Conservation (phyloP, 805 yeast genomes). For the Kazachstania psychrophila region DNA sequence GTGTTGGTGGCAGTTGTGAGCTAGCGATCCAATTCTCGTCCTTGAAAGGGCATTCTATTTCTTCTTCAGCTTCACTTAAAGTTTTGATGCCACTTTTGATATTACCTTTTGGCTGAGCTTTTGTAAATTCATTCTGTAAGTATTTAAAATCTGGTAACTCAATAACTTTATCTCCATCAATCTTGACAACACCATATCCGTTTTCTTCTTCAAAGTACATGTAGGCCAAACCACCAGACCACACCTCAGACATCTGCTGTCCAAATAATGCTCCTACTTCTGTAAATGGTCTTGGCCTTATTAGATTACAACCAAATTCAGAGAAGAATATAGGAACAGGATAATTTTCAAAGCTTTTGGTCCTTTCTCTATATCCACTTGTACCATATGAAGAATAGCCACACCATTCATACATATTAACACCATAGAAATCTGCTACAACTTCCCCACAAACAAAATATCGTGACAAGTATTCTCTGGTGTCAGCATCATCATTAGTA, state of each 20-base stretch:
- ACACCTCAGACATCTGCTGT: slow-evolving; percentile 59
- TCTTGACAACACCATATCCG: slow-evolving; percentile 59
- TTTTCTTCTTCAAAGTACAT: slow-evolving; percentile 75
- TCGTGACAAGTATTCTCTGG: slow-evolving; percentile 70
- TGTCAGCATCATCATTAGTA: slow-evolving; percentile 77
- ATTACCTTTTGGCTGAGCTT: slow-evolving; percentile 40
- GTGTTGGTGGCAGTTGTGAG: slow-evolving; percentile 56
- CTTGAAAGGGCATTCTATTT: slow-evolving; percentile 18
- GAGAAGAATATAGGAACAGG: slow-evolving; percentile 72
- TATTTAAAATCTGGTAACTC: slow-evolving; percentile 52
- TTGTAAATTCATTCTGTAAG: slow-evolving; percentile 44
- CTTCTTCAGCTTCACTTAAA: too few relatives aligned
- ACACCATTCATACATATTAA: slow-evolving; percentile 87
- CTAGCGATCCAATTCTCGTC: slow-evolving; percentile 50
- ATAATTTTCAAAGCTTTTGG: slow-evolving; percentile 50
- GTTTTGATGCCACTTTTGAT: too few relatives aligned
- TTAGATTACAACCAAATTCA: slow-evolving; percentile 69
- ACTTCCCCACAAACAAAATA: slow-evolving; percentile 74
- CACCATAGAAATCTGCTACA: slow-evolving; percentile 67
- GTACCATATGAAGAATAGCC: slow-evolving; percentile 51
- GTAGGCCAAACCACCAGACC: slow-evolving; percentile 84
- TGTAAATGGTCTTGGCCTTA: slow-evolving; percentile 59
- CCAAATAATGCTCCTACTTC: slow-evolving; percentile 61
- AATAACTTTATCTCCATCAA: slow-evolving; percentile 36
- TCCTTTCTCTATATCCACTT: slow-evolving; percentile 61